phyloP scores from a whole-genome alignment of 2,329 filamentous ascomycete genomes.

The Pyrenophora graminea region DNA sequence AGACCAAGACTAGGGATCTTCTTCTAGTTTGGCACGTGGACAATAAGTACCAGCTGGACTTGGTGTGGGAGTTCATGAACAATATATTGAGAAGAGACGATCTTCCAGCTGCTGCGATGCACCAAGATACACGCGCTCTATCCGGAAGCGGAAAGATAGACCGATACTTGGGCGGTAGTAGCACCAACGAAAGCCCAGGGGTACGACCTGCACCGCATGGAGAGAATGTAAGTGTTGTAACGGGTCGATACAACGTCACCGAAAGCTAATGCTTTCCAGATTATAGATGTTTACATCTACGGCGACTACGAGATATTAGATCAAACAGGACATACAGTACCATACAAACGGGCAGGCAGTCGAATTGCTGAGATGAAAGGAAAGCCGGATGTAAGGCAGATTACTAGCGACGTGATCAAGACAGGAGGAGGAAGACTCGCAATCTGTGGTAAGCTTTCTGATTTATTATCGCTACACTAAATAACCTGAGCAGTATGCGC shows the following conservation, averaged over 20 bases:
- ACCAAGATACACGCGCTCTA: not conserved
- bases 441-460: slow-evolving; percentile 19
- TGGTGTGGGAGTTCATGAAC: slow-evolving; percentile 14
- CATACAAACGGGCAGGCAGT: slow-evolving; percentile 6
- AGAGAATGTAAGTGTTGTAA: slow-evolving; percentile 15
- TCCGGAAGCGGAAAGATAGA: slow-evolving; percentile 2
- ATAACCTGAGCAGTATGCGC: slow-evolving; percentile 13
- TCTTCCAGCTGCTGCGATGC: not conserved
- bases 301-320: slow-evolving; percentile 11
- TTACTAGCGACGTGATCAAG: slow-evolving; percentile 13
- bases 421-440: slow-evolving; percentile 11
- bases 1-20: slow-evolving; percentile 20
- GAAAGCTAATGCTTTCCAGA: slow-evolving; percentile 9
- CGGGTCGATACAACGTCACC: not conserved
- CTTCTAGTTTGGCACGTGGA: slow-evolving; percentile 20
- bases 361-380: slow-evolving; percentile 13
- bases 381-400: slow-evolving; percentile 13
- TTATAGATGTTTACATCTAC: slow-evolving; percentile 23
- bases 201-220: slow-evolving; percentile 7
- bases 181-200: slow-evolving; percentile 2
- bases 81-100: slow-evolving; percentile 7
- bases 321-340: slow-evolving; percentile 5
- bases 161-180: slow-evolving; percentile 3
- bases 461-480: slow-evolving; percentile 5
- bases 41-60: slow-evolving; percentile 9